Evolutionary conservation across 2,329 filamentous ascomycete species (phyloP), one percentile per base, ranked within the genome.

Genomic region (Triangularia verruculosa): DNA sequence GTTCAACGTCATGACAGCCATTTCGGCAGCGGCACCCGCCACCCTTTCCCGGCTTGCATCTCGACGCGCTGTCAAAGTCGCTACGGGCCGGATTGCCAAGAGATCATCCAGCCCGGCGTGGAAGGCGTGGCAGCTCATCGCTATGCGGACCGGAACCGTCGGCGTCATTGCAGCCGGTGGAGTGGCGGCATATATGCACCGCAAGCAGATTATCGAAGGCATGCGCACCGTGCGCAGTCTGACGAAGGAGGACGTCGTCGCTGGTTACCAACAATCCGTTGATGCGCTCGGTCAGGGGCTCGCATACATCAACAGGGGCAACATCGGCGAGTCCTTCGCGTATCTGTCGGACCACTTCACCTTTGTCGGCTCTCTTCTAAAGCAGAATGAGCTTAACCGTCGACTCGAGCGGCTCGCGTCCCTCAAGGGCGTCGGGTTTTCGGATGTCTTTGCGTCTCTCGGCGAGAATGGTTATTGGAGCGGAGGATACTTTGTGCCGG

Each of bases 271-370:
- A 52, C 77, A 81, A 57, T 73, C 79, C 24, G 76, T 83, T 30
- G 82, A 80, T 61, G 76, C 80, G 2, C 74, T 84, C 24, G 82
- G 81, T 12, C 82, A 85, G 65, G 83, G 82, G 1, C 76, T 85
- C 8, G 82, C 82, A 11, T 86, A 86, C 67, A 78, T 86, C 72
- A 86, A 85, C 71, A 78, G 82, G 6, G 83, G 83, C 13, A 85
- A 82, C 51, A 83, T 86, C 1, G 87, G 87, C 2, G 83, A 87
- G 61, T 91, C 91, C 1, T 89, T 92, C 68, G 84, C 83, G 17
- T 96, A 92, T 88, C 86, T 93, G 3, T 87, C 89, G 0, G 90
- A 89, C 15, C 93, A 97, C 74, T 85, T 96, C 59, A 91, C 92
- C 34, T 97, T 96, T 71, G 89, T 96, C 1, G 91, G 92, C 0